Conservation (phyloP, 495 filamentous ascomycete genomes). For the Penicillium lividum region DNA sequence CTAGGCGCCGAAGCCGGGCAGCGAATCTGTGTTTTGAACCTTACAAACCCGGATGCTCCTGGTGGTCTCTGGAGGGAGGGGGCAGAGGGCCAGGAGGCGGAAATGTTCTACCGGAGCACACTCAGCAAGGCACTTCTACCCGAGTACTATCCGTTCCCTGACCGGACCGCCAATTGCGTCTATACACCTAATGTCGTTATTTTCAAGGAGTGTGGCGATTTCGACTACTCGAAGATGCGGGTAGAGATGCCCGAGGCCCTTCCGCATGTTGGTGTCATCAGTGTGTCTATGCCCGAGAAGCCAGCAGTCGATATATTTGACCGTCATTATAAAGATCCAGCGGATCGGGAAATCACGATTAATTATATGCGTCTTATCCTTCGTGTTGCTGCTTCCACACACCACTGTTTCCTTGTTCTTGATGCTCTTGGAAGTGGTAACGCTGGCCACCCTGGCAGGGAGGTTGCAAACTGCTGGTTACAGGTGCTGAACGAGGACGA, state of each 20-base stretch:
- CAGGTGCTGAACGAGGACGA: slow-evolving; percentile 58
- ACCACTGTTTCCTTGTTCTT: slow-evolving; percentile 57
- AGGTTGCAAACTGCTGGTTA: slow-evolving; percentile 61
- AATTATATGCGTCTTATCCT: slow-evolving; percentile 61
- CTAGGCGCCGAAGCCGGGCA: neutral
- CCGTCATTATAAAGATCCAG: slow-evolving; percentile 27
- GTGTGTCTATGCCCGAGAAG: slow-evolving; percentile 53
- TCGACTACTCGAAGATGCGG: slow-evolving; percentile 46
- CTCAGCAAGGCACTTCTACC: slow-evolving; percentile 53
- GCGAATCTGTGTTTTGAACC: slow-evolving; percentile 59
- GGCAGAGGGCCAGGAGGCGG: slow-evolving; percentile 63
- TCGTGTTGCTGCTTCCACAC: slow-evolving; percentile 51
- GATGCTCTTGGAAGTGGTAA: slow-evolving; percentile 72
- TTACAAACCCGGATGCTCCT: slow-evolving; percentile 52
- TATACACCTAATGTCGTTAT: slow-evolving; percentile 62
- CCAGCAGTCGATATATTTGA: slow-evolving; percentile 40
- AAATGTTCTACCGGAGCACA: slow-evolving; percentile 64
- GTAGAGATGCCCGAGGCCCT: slow-evolving; percentile 32
- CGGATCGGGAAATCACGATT: slow-evolving; percentile 52
- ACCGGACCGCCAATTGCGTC: slow-evolving; percentile 42
- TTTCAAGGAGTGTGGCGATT: slow-evolving; percentile 45
- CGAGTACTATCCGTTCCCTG: slow-evolving; percentile 57
- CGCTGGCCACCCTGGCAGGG: slow-evolving; percentile 53
- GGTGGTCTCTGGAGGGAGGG: slow-evolving; percentile 62
- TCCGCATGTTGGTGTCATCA: slow-evolving; percentile 58